Evolutionary conservation across 768 basidiomycete genomes (phyloP).

Genomic region (Astraeus odoratus): DNA sequence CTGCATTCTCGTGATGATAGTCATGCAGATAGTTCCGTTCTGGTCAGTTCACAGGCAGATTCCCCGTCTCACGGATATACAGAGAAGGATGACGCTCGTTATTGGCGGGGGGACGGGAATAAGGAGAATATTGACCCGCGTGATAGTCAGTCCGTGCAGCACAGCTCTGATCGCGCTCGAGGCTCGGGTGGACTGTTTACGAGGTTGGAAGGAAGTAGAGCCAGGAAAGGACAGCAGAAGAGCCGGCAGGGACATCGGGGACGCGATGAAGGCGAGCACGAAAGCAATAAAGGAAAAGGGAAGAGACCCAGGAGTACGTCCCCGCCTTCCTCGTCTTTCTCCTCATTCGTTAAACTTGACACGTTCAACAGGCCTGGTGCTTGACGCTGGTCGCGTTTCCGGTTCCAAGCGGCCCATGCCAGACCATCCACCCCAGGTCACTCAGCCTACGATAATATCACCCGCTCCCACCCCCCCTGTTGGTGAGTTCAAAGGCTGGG

Average conservation of each 20-base stretch:
- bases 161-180: constrained; percentile 15
- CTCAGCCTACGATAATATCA: constrained; percentile 34
- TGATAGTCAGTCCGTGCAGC: constrained; percentile 10
- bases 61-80: constrained; percentile 6
- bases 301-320: constrained; percentile 50
- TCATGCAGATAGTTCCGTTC: constrained; percentile 11
- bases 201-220: constrained; percentile 22
- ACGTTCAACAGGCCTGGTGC: too few relatives aligned
- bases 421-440: constrained; percentile 43
- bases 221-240: constrained; percentile 49
- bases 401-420: constrained; percentile 16
- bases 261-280: constrained; percentile 32
- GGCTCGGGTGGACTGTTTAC: constrained; percentile 27
- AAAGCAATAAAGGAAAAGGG: constrained; percentile 46
- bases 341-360: too few relatives aligned
- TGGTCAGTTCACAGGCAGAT: constrained; percentile 13
- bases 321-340: constrained; percentile 6
- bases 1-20: constrained; percentile 28
- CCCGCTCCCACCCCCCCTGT: constrained; percentile 62
- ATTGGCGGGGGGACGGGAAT: constrained; percentile 17
- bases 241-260: constrained; percentile 30
- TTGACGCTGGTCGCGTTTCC: too few relatives aligned
- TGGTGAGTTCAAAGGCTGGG: constrained; percentile 88
- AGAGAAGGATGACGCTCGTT: constrained; percentile 11
- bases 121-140: constrained; percentile 33